Base-by-base conservation (phyloP, 768 basidiomycete genomes). In the Macrolepiota dolichaula region DNA sequence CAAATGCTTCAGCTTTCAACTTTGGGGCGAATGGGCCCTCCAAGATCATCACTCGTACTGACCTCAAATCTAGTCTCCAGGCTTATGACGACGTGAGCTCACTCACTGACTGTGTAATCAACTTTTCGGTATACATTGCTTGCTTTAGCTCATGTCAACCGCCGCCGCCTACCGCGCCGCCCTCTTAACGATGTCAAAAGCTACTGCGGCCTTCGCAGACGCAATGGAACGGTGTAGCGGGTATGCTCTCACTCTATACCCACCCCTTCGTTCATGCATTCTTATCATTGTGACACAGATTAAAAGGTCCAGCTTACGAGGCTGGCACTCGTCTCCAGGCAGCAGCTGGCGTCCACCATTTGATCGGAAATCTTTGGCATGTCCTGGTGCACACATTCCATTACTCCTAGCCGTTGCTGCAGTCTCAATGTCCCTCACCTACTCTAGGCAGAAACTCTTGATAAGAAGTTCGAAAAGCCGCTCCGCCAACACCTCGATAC, bases 301-400 rank as follows among this genome's bases (percentile, higher is more conserved):
- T 93, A 66, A 92, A 92, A 66, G 90, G 92, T 4, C 89, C 90
- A 22, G 79, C 82, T 35, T 91, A 92, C 69, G 91, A 94, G 69
- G 77, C 90, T 25, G 90, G 91, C 11, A 89, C 90, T 24, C 82
- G 91, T 62, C 76, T 96, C 49, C 91, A 94, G 68, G 94, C 92
- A 29, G 87, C 91, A 27, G 87, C 91, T 19, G 95, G 96, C 4
- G 76, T 98, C 47, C 93, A 96, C 72, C 91, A 96, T 72, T 83
- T 98, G 65, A 88, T 96, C 66, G 87, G 89, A 53, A 96, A 96
- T 71, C 92, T 96, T 65, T 94, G 92, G 84, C 92, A 94, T 72
- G 86, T 98, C 60, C 77, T 98, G 70, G 93, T 94, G 63, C 17
- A 50, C 57, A 49, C 62, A 87, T 79, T 50, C 46, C 49, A 9